phyloP scores from a whole-genome alignment of 495 filamentous ascomycete species.

The Podospora sp. region DNA sequence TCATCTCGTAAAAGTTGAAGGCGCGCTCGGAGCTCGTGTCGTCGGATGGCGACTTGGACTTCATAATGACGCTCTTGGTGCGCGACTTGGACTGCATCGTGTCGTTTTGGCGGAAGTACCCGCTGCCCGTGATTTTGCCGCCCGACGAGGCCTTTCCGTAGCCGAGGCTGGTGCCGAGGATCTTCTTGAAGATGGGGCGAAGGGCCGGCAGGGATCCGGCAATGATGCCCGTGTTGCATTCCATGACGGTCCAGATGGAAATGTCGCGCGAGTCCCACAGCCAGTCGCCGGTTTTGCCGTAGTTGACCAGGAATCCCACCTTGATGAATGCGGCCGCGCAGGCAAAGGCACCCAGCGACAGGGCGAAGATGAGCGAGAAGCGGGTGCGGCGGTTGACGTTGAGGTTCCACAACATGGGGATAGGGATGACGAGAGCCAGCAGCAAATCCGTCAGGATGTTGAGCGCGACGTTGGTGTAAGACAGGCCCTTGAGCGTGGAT shows the following conservation, averaged over 20 bases:
- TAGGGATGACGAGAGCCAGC: slow-evolving; percentile 44
- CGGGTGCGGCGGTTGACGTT: slow-evolving; percentile 47
- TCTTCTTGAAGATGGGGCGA: slow-evolving; percentile 24
- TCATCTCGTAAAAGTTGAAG: slow-evolving; percentile 23
- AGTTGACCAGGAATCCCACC: slow-evolving; percentile 40
- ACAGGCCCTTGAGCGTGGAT: slow-evolving; percentile 35
- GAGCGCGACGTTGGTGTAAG: slow-evolving; percentile 43
- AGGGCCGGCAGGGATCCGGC: slow-evolving; percentile 27
- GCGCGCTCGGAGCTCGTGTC: slow-evolving; percentile 22
- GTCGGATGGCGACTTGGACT: slow-evolving; percentile 1
- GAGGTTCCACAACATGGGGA: slow-evolving; percentile 49
- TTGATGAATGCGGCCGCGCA: slow-evolving; percentile 51
- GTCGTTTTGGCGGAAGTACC: slow-evolving; percentile 15
- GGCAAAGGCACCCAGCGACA: slow-evolving; percentile 51
- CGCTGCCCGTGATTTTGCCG: not conserved
- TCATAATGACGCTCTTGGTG: not conserved
- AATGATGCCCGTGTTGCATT: slow-evolving; percentile 29
- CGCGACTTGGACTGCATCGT: slow-evolving; percentile 1
- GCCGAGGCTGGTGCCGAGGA: slow-evolving; percentile 27
- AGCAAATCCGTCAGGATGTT: slow-evolving; percentile 49
- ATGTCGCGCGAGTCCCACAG: slow-evolving; percentile 46
- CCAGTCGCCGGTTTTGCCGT: slow-evolving; percentile 46
- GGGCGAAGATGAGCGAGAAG: slow-evolving; percentile 43
- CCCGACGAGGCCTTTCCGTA: slow-evolving; percentile 16
- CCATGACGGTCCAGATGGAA: slow-evolving; percentile 30